Evolutionary conservation across 148 eudicot genomes (phyloP), one percentile per base, ranked within the genome.

Genomic region (Pouteria glomerata): DNA sequence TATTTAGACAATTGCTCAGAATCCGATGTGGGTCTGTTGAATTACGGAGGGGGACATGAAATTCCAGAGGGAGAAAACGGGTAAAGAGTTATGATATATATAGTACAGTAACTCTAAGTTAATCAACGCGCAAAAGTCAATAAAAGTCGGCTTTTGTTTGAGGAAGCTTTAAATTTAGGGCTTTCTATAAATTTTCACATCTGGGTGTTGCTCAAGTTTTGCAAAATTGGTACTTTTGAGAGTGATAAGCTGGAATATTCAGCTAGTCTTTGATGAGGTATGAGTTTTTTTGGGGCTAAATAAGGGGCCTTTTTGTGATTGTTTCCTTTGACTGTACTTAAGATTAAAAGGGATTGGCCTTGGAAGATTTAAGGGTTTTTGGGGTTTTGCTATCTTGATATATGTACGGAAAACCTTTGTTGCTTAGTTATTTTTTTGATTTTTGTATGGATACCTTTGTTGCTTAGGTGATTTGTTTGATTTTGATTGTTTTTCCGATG

Each of bases 101-200:
- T 30, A 24, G 18, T 42, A 23, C 6, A 44, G 68, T 51, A 23
- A 37, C 45, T 24, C 21, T 73, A 10, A 0, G 73, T 72, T 75
- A 63, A 72, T 76, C 45, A 57, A 57, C 23, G 8, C 56, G 42
- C 56, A 70, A 57, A 82, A 82, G 78, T 79, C 79, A 79, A 82
- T 66, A 63, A 27, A 75, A 82, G 74, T 76, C 78, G 51, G 77
- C 52, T 70, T 73, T 73, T 79, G 56, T 78, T 55, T 79, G 64
- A 53, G 19, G 44, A 57, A 63, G 34, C 34, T 68, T 63, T 65
- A 51, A 72, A 44, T 6, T 34, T 63, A 8, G 76, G 61, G 60
- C 19, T 48, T 44, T 50, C 41, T n/a, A 45, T 62, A 15, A 23
- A 21, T 62, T 61, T 53, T 62, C 50, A 59, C 75, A 48, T 62